These are phyloP conservation scores for Alternaria metachromatica DNA, from an alignment of 2,329 filamentous ascomycete genomes.

Conservation along the genomic window DNA sequence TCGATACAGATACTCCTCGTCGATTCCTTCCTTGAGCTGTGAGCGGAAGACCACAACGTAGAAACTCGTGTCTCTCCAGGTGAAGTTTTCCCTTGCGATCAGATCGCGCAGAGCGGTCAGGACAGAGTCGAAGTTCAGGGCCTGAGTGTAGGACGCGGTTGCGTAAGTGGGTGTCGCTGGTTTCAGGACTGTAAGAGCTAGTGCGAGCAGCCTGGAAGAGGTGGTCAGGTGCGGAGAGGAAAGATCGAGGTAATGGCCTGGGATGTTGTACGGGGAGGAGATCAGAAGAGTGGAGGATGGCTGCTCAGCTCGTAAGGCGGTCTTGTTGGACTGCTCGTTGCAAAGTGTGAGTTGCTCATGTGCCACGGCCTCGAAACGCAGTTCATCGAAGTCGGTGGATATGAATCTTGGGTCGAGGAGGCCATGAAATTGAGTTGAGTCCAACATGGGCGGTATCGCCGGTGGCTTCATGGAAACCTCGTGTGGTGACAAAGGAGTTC, in stretches of 20 bases:
- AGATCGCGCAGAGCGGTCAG: constrained; percentile 65
- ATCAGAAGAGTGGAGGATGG: constrained; percentile 55
- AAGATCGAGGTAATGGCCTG: constrained; percentile 76
- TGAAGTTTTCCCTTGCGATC: constrained; percentile 51
- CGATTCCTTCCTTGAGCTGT: constrained; percentile 69
- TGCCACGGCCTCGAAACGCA: constrained; percentile 45
- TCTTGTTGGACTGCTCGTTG: neutral
- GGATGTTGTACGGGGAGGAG: constrained; percentile 77
- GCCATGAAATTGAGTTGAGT: neutral
- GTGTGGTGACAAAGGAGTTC: neutral
- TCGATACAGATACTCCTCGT: constrained; percentile 70
- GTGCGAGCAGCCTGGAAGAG: constrained; percentile 72
- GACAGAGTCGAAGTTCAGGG: constrained; percentile 78
- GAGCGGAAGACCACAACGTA: constrained; percentile 88
- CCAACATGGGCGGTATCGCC: neutral
- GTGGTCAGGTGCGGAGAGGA: constrained; percentile 62
- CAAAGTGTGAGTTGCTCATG: constrained; percentile 28
- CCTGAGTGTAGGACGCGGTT: constrained; percentile 72
- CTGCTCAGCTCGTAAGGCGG: neutral
- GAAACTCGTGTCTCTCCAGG: constrained; percentile 70
- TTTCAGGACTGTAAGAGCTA: constrained; percentile 70
- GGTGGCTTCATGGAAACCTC: neutral
- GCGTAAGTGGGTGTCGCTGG: constrained; percentile 75
- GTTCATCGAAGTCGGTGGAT: constrained; percentile 40
- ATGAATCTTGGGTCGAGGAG: constrained; percentile 34